Evolutionary conservation across 768 basidiomycete species (phyloP), one percentile per base, ranked within the genome.

Genomic region (Tylopilus balloui): DNA sequence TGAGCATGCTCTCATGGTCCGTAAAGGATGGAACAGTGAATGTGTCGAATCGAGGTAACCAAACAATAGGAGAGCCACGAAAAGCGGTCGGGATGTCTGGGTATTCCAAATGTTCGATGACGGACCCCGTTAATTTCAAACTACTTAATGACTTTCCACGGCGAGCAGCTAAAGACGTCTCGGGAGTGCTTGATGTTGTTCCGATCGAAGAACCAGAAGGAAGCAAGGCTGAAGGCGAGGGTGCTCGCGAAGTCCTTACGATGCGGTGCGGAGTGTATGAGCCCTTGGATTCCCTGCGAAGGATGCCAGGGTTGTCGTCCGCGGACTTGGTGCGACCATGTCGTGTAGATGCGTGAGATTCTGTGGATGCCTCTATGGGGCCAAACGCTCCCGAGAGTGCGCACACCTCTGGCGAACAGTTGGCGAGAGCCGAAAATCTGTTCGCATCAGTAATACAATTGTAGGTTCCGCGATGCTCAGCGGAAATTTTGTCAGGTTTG

Each of bases 1-100:
- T 53, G 14, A 73, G 63, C 72, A 75, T 76, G 21, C 61, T 66
- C 14, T 58, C 48, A 19, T 76, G 61, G 2, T 66, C 64, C 48
- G 68, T 64, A 43, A 61, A 57, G 19, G 49, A 47, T 12, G 55
- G 51, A 13, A n/a, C 25, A 25, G 40, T 32, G 9, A 47, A 36
- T 13, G 51, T 34, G 19, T 65, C 60, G 31, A 67, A 65, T 25
- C 50, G 52, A 2, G 73, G 70, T 6, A 62, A 65, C 53, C 66
- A 65, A 19, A 59, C 46, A 7, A 63, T 55, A 0, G 70, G 62
- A 4, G 72, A 71, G 13, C 73, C 70, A 13, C 67, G 62, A 59
- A 75, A 76, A 7, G 74, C 69, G 14, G 69, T 72, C 6, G 73
- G 74, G 13, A 76, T 71, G 44, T 68, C 68, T 19, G 74, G 73